These are phyloP conservation scores for Thraustochytrium sp. DNA, from an alignment of 352 stramenopile genomes.

Conservation along the genomic window DNA sequence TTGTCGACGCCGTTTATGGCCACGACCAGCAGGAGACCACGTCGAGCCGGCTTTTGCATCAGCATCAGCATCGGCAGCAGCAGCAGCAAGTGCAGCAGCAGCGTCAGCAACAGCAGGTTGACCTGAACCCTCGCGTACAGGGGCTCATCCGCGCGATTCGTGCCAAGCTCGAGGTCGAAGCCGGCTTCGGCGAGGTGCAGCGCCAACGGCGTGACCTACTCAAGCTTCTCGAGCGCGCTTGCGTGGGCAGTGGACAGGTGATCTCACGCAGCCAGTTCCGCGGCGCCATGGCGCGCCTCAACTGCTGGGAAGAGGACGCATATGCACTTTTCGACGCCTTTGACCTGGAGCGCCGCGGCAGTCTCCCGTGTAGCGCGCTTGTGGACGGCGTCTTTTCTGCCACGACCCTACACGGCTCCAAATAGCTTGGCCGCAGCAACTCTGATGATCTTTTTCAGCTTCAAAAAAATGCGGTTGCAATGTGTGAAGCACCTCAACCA, in stretches of 20 bases:
- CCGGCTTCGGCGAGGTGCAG: not conserved
- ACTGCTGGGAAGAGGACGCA: conserved; percentile 22
- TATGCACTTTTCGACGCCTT: not conserved
- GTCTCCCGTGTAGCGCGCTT: not conserved
- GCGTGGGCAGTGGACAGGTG: not conserved
- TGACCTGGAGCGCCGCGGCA: not conserved
- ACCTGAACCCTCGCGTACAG: not conserved
- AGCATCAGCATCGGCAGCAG: too few species aligned
- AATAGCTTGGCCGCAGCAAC: too few species aligned
- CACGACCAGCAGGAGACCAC: not conserved
- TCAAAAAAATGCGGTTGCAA: too few species aligned
- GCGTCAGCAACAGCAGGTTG: too few species aligned
- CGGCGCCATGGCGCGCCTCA: conserved; percentile 17
- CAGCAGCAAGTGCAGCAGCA: too few species aligned
- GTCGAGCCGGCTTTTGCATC: too few species aligned
- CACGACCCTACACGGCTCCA: too few species aligned
- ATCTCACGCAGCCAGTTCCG: conserved; percentile 28
- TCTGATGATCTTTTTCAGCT: too few species aligned
- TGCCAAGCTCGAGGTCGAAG: conserved; percentile 11
- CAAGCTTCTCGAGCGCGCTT: not conserved
- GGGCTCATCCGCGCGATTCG: not conserved
- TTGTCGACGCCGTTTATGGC: conserved; percentile 12
- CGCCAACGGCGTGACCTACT: not conserved
- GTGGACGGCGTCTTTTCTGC: not conserved
- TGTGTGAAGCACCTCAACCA: too few species aligned